Evolutionary conservation across 257 asterid species (phyloP), one percentile per base, ranked within the genome.

Genomic region (Solanum arcanum): DNA sequence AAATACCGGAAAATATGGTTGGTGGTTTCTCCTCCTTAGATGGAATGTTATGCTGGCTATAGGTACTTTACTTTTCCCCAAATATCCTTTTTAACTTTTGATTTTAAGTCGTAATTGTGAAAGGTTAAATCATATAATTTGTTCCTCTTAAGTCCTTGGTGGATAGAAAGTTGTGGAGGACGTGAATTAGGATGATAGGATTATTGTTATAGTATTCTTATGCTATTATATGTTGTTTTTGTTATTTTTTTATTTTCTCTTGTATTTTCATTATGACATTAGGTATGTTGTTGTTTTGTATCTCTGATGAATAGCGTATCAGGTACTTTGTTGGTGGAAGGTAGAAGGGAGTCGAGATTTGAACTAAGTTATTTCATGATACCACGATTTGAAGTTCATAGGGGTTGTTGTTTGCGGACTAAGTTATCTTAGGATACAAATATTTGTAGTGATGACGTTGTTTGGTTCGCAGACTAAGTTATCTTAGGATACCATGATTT

Each of bases 21-120:
- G 98, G 98, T 31, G 98, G 98, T 20, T 96, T 96, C 90, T 94
- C 98, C 87, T 93, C 97, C 87, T 95, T 96, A 29, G 98, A 94
- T 23, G 98, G 98, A 49, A 94, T 94, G 98, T 64, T 96, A 49
- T 96, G 94, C 90, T 96, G 98, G 97, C 98, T 87, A 92, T 96
- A 89, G 97, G 97, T 85, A n/a, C 31, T 62, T 62, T 62, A 62
- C 70, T 62, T 62, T 3, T 25, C n/a, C 31, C 31, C 29, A 62
- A 20, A n/a, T n/a, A 7, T n/a, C 70, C 16, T 62, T 60, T 62
- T 62, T 62, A 62, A 62, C 8, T 62, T 62, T 62, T 62, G 3
- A 62, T 23, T 62, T 62, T 62, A 62, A 62, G 70, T 62, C n/a
- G 70, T 62, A 10, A 62, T n/a, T 62, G 70, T 62, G 70, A 62